Evolutionary conservation across 2,329 filamentous ascomycete species (phyloP), one percentile per base, ranked within the genome.

Genomic region (Penicillium polonicum): DNA sequence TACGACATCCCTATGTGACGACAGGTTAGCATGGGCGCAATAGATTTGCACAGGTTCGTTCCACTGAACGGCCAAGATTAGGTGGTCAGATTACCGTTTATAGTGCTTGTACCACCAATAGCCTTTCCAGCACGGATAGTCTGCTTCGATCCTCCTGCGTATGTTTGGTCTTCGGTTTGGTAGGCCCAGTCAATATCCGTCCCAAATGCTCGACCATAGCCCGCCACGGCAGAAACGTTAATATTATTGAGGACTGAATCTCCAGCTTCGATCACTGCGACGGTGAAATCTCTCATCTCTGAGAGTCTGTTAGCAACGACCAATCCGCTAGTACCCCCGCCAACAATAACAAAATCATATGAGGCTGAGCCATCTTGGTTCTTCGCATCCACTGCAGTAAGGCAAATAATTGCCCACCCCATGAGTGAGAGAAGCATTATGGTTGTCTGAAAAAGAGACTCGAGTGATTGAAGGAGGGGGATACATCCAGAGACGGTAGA

Each of bases 161-260:
- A 77, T n/a, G 65, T 73, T 53, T 80, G 78, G 8, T 74, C 69
- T 17, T 69, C 72, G 8, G 73, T 77, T 46, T 67, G 61, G 46
- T 78, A 80, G 1, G 68, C 64, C 76, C 76, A 80, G 62, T 80
- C 78, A 25, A 79, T 73, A 2, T 64, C 58, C 1, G 73, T 70
- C 12, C 69, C 71, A 29, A 77, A 72, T 1, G 70, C 63, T n/a
- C 48, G 45, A 1, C 68, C 65, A 23, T 71, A 71, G 1, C 68
- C 68, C 5, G 45, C 31, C 12, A 65, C 56, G 12, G 64, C 55
- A 3, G 70, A 68, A n/a, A 74, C 70, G 19, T 72, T 69, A 25
- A 12, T 36, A 39, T 72, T 71, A 46, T 71, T 62, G 27, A 66
- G 50, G 4, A 67, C 70, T 1, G 69, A 72, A 43, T 63, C 64